Percentiles rank a stretch among this genome's conserved stretches.
phyloP scores from a whole-genome alignment of 805 yeast genomes.

The Diddensiella transvaalensis region DNA sequence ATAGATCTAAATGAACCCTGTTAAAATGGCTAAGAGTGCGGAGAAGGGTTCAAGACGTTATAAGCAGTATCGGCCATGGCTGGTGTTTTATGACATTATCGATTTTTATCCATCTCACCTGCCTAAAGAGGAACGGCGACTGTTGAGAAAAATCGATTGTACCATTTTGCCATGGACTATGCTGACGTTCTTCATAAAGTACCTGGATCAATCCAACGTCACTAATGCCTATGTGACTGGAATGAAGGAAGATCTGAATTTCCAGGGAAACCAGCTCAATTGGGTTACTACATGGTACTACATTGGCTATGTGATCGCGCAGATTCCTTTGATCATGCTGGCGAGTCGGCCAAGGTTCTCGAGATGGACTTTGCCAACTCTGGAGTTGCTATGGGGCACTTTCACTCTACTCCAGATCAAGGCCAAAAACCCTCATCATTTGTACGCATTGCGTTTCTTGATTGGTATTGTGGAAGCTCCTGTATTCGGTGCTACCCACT shows the following conservation, averaged over 20 bases:
- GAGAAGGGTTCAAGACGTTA: constrained; percentile 4
- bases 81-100: constrained; percentile 9
- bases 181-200: constrained; percentile 27
- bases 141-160: constrained; percentile 34
- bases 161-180: constrained; percentile 28
- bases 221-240: constrained; percentile 45
- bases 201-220: constrained; percentile 38
- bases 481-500: constrained; percentile 28
- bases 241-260: constrained; percentile 33
- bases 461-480: constrained; percentile 32
- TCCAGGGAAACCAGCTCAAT: constrained; percentile 28
- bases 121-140: constrained; percentile 24
- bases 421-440: constrained; percentile 24
- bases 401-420: constrained; percentile 24
- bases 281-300: constrained; percentile 25
- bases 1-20: no score
- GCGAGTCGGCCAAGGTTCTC: constrained; percentile 28
- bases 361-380: constrained; percentile 27
- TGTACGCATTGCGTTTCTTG: constrained; percentile 32
- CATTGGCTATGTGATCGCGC: constrained; percentile 33
- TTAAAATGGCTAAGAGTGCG: no score
- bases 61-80: constrained; percentile 10
- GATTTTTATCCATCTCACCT: constrained; percentile 1
- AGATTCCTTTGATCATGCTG: constrained; percentile 30
- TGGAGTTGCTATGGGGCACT: constrained; percentile 29